Base-by-base conservation (phyloP, 768 basidiomycete species). In the Lactarius hengduanensis region DNA sequence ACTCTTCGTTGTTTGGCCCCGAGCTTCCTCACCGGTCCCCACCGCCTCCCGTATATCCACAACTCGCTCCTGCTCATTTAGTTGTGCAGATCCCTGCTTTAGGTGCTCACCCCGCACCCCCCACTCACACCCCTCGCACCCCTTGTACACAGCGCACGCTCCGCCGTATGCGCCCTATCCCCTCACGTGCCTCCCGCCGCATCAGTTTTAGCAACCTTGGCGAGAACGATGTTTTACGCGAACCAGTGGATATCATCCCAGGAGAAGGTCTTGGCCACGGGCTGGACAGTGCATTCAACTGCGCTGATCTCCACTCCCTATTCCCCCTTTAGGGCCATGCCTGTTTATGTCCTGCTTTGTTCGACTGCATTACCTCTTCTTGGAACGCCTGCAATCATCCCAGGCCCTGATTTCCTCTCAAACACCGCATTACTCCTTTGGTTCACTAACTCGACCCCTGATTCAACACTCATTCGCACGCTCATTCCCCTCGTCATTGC, bases 251-350 rank as follows among this genome's bases (percentile, higher is more conserved):
- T 4, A 68, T 69, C 54, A 67, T 70, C 67, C 55, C 75, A 71
- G 64, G 72, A 70, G 62, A 74, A 73, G 61, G 72, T 73, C 71
- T 74, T 18, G 77, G 77, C 38, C 66, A 74, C 55, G 78, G 78
- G 63, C 75, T 92, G 59, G 91, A 83, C 34, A 91, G 89, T 72
- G 91, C 91, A 32, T 90, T 93, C 86, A 89, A 70, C 76, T 89
- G 75, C 80, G 78, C 16, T 88, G 80, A 67, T 34, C 41, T 68
- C 34, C 16, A 16, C 16, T 20, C 22, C 13, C 13, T 15, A 40
- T 38, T 8, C 30, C 22, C 15, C 5, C 15, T 40, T 18, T 55
- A 60, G n/a, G 63, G 63, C 26, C 50, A 11, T 53, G 15, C 50
- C 32, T 53, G 45, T 50, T 34, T 53, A 54, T n/a, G 40, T 30